Evolutionary conservation across 345 rosid species (phyloP), one percentile per base, ranked within the genome.

Genomic region (Bretschneidera sinensis): DNA sequence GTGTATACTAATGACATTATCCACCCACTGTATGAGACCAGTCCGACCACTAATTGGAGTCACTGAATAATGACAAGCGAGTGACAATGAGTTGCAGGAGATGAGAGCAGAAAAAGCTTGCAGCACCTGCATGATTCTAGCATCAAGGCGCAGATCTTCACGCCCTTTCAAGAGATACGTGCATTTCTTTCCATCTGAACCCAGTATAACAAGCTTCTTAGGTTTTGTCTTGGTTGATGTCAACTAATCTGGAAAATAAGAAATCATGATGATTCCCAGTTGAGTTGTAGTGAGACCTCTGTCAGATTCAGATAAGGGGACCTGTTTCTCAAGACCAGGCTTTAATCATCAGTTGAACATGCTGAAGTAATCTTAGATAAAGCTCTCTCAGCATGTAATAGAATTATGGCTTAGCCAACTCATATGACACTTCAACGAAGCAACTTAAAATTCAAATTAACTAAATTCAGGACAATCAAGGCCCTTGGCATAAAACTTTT

Each of bases 71-170:
- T 76, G 57, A 79, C 83, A 73, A 85, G 79, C 22, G 75, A 71
- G 66, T 74, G 76, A 68, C 68, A 70, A 61, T 70, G 74, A 68
- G 87, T 74, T 58, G n/a, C n/a, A n/a, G 71, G 72, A 59, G 88
- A 79, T 62, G 95, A 82, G 60, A 61, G 74, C 61, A 91, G 65
- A 66, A 84, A 77, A 74, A 57, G 98, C 96, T 72, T 88, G 96
- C 72, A 91, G 83, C 69, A 91, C 76, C 74, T 91, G 98, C 98
- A 88, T 91, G 60, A 91, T 91, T 84, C 98, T 86, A 59, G 98
- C 98, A 73, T 91, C 98, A 68, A 91, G 96, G 48, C 94, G 98
- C 76, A 91, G 78, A 72, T 91, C 98, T 74, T 91, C 98, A 65
- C 96, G 85, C 55, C 98, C 98, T 78, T 91, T 91, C 67, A 91